phyloP scores from a whole-genome alignment of 1,284 basidiomycete genomes.

The Ceratobasidium theobromae region DNA sequence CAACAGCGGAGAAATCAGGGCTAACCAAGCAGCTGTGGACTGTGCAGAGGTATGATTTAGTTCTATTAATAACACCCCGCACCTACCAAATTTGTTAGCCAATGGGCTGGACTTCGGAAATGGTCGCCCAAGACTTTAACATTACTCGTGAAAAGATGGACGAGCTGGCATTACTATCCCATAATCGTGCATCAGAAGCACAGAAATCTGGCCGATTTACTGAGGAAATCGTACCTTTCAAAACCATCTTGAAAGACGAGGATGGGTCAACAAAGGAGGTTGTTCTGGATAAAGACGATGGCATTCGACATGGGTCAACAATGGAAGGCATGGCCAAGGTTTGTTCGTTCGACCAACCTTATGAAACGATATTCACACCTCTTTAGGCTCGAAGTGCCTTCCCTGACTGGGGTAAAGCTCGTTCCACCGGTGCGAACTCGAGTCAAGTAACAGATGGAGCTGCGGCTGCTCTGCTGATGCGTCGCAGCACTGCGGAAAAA shows the following conservation, averaged over 20 bases:
- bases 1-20: constrained; percentile 53
- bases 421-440: constrained; percentile 89
- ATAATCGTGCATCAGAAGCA: constrained; percentile 72
- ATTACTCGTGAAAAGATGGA: constrained; percentile 78
- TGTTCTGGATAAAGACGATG: constrained; percentile 71
- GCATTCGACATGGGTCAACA: constrained; percentile 77
- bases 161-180: constrained; percentile 77
- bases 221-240: constrained; percentile 78
- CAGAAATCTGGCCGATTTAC: constrained; percentile 64
- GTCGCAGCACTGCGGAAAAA: constrained; percentile 77
- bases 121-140: constrained; percentile 75
- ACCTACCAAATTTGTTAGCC: constrained; percentile 52
- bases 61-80: neutral
- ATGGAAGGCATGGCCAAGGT: constrained; percentile 63
- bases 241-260: constrained; percentile 44
- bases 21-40: constrained; percentile 59
- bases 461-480: constrained; percentile 84
- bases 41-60: constrained; percentile 63
- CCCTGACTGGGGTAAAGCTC: constrained; percentile 57
- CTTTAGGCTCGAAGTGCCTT: constrained; percentile 44
- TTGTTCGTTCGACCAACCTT: constrained; percentile 62
- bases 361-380: constrained; percentile 41
- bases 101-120: constrained; percentile 92
- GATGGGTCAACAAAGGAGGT: constrained; percentile 46
- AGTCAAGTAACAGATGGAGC: constrained; percentile 96